Percentiles rank a stretch among this genome's conserved stretches.
Conservation (phyloP, 2,329 filamentous ascomycete genomes). For the Verticillium zaregamsianum region DNA sequence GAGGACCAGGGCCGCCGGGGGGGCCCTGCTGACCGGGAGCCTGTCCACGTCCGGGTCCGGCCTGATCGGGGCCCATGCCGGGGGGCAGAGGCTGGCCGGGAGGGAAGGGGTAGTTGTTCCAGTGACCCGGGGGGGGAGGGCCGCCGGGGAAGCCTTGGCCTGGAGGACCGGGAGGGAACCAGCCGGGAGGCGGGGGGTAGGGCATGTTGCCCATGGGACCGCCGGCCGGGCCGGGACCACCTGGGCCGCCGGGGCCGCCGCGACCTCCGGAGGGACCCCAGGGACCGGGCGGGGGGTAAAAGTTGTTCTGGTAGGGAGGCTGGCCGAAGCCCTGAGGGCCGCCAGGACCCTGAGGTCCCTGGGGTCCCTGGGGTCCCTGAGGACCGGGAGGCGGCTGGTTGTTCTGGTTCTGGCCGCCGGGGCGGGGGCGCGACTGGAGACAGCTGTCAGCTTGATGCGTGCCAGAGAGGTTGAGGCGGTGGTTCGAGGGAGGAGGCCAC, state of each 20-base stretch:
- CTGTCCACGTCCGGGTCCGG: background rate
- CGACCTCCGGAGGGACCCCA: slow-evolving; percentile 51
- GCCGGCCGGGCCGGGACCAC: slow-evolving; percentile 47
- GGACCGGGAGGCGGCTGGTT: slow-evolving; percentile 28
- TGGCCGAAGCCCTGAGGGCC: slow-evolving; percentile 37
- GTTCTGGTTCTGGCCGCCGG: slow-evolving; percentile 25
- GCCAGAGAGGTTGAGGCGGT: background rate
- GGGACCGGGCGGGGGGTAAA: slow-evolving; percentile 48
- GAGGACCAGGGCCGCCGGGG: slow-evolving; percentile 17
- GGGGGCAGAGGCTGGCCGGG: slow-evolving; percentile 53
- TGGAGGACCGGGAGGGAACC: slow-evolving; percentile 67
- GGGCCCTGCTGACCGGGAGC: slow-evolving; percentile 19
- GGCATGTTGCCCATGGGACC: slow-evolving; percentile 68
- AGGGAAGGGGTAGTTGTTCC: slow-evolving; percentile 57
- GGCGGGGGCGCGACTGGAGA: slow-evolving; percentile 35
- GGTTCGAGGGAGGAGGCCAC: slow-evolving; percentile 9
- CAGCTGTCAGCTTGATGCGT: slow-evolving; percentile 8
- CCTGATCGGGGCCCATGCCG: slow-evolving; percentile 22
- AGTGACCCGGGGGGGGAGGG: slow-evolving; percentile 49
- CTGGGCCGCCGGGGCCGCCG: slow-evolving; percentile 8
- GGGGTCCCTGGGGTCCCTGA: slow-evolving; percentile 23
- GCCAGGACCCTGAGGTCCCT: slow-evolving; percentile 19
- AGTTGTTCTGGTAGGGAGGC: slow-evolving; percentile 40
- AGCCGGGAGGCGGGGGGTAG: slow-evolving; percentile 72
- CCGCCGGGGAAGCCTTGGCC: slow-evolving; percentile 76